These are phyloP conservation scores for Ophiostoma sp. DNA, from an alignment of 2,329 filamentous ascomycete species.

Conservation along the genomic window DNA sequence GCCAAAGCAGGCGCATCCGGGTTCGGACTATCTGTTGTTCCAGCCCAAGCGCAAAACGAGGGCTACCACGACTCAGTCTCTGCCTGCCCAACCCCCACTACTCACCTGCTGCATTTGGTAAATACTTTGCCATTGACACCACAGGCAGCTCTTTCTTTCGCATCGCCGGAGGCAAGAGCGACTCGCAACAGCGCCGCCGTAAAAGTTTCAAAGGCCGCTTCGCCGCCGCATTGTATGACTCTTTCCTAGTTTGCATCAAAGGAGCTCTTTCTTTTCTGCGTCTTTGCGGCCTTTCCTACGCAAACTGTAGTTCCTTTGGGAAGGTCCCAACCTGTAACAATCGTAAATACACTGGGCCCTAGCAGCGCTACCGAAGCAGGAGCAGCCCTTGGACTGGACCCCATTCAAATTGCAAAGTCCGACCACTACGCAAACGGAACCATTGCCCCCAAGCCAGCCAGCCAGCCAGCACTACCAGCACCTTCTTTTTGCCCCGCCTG, in stretches of 20 bases:
- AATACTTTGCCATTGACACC: conserved; percentile 14
- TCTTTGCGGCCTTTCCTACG: background rate
- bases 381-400: conserved; percentile 1
- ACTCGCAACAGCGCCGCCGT: background rate
- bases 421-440: conserved; percentile 24
- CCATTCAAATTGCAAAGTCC: conserved; percentile 17
- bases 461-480: conserved; percentile 1
- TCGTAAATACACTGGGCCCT: conserved; percentile 1
- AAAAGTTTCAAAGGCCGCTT: background rate
- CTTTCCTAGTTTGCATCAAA: background rate
- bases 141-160: background rate
- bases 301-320: background rate
- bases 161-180: conserved; percentile 3
- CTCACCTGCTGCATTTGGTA: conserved; percentile 7
- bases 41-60: conserved; percentile 23
- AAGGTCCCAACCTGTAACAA: background rate
- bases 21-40: conserved; percentile 26
- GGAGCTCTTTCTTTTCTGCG: background rate
- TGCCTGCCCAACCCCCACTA: conserved; percentile 12
- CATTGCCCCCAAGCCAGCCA: conserved; percentile 17
- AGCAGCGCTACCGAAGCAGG: background rate
- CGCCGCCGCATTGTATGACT: background rate
- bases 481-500: conserved; percentile 27
- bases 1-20: background rate
- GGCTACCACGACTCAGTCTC: conserved; percentile 22